Conservation (phyloP, 441 rosid species). For the Sinapis alba region DNA sequence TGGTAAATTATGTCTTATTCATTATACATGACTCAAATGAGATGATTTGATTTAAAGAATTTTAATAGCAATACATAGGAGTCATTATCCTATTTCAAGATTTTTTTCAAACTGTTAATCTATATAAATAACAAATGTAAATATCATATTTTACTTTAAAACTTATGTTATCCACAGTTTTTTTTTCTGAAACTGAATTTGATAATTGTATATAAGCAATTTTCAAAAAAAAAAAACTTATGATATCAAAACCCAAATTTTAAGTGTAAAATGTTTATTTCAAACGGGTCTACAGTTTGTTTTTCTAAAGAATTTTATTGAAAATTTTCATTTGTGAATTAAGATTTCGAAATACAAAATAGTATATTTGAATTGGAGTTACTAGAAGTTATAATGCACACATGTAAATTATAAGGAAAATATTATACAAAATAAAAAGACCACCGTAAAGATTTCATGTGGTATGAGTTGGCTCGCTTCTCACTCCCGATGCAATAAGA, state of each 20-base stretch:
- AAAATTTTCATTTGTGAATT: neutral
- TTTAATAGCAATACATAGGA: neutral
- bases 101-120: neutral
- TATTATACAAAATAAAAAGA: neutral
- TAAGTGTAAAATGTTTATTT: neutral
- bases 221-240: neutral
- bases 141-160: neutral
- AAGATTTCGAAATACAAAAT: neutral
- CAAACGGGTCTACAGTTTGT: neutral
- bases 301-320: neutral
- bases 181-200: neutral
- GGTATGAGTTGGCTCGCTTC: neutral
- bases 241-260: neutral
- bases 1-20: neutral
- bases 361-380: neutral
- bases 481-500: too few relatives aligned
- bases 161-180: neutral
- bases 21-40: neutral
- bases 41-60: neutral
- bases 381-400: neutral
- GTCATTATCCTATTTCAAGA: neutral
- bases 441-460: neutral
- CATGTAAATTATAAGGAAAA: neutral
- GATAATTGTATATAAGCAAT: neutral
- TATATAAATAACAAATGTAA: neutral